Base-by-base conservation (phyloP, 2,329 filamentous ascomycete species). In the Dactylonectria estremocensis region DNA sequence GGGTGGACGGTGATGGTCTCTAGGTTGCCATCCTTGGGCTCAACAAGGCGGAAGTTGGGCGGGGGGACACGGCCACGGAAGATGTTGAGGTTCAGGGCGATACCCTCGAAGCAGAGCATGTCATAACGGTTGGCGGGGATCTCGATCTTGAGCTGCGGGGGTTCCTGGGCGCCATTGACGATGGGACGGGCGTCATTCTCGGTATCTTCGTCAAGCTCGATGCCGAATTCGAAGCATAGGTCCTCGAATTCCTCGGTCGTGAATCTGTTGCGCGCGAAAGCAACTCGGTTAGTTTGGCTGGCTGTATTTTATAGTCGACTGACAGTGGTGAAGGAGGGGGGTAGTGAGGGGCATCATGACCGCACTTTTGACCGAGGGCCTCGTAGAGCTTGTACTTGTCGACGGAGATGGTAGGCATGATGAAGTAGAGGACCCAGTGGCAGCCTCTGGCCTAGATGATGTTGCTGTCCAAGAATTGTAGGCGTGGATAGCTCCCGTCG, bases 221-320 rank as follows among this genome's bases (percentile, higher is more conserved):
- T 97, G 67, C 95, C 95, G 80, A 97, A 99, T 78, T 99, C 95
- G 88, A 99, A 99, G 83, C 96, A 98, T 75, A 99, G 88, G 79
- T 97, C 93, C 82, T 99, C 96, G 79, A 99, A 99, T 79, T 97
- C 94, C 77, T 97, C 90, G 71, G 94, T 96, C 62, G 95, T 97
- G 83, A 93, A 95, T 74, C 93, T 95, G 67, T 46, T 48, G 61
- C 16, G 46, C 40, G 46, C 53, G 56, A 58, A 24, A 64, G 20
- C 40, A 13, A 65, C 28, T 62, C 50, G 68, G 72, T 78, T 62
- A 76, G 75, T 40, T 68, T 22, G 49, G 20, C 24, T 61, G n/a
- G 43, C 46, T 67, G 57, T 49, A 66, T 63, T 16, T 60, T 20
- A 37, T 40, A 43, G 14, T 37, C 61, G 74, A 70, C 40, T 8